Conservation (phyloP, 1,284 basidiomycete species). For the Cutaneotrichosporon cyanovorans region DNA sequence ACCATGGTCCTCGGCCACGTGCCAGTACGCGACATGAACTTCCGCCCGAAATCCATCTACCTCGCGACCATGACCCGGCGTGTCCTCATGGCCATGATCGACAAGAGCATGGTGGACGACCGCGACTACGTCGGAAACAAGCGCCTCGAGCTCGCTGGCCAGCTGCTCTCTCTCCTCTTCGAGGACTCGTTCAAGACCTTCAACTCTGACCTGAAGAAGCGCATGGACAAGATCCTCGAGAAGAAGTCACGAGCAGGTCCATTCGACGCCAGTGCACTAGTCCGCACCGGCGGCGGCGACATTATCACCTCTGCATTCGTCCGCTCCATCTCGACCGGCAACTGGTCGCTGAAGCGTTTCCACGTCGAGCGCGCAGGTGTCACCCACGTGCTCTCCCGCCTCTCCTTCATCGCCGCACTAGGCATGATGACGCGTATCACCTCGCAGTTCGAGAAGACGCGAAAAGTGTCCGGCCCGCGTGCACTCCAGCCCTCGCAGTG, state of each 20-base stretch:
- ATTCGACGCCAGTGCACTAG: constrained; percentile 75
- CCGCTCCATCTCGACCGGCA: constrained; percentile 96
- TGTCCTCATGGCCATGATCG: constrained; percentile 92
- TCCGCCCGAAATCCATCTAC: constrained; percentile 92
- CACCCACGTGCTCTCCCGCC: constrained; percentile 90
- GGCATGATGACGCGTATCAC: constrained; percentile 99
- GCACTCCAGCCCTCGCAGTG: constrained; percentile 97
- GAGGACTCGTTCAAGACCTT: constrained; percentile 99
- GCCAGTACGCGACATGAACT: constrained; percentile 82
- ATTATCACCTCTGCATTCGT: constrained; percentile 94
- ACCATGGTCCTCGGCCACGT: constrained; percentile 97
- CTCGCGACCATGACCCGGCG: constrained; percentile 96
- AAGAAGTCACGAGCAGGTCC: constrained; percentile 92
- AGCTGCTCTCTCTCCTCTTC: constrained; percentile 88
- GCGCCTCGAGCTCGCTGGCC: constrained; percentile 93
- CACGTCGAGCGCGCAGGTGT: constrained; percentile 99
- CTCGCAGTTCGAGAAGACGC: constrained; percentile 98
- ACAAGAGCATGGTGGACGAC: constrained; percentile 96
- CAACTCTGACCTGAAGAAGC: constrained; percentile 89
- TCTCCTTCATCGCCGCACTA: constrained; percentile 93
- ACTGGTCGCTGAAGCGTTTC: constrained; percentile 99
- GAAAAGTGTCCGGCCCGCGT: constrained; percentile 96
- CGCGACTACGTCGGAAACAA: constrained; percentile 99
- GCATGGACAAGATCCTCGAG: constrained; percentile 96
- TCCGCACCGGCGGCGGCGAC: constrained; percentile 53